phyloP scores from a whole-genome alignment of 2,329 filamentous ascomycete genomes.

The Ophiostoma ips region DNA sequence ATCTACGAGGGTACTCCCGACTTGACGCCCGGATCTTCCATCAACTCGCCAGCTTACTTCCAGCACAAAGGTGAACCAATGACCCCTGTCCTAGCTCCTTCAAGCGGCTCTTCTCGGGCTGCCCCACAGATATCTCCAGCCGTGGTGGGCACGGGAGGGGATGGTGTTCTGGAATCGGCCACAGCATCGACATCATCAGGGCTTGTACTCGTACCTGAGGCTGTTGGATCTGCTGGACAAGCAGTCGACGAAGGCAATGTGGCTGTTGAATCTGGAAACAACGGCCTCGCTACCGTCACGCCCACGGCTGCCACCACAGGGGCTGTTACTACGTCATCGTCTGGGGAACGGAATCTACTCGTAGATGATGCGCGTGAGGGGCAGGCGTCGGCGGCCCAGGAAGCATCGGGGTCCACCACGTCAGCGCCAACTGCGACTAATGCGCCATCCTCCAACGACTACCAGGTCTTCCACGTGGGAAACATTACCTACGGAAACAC shows the following conservation, averaged over 20 bases:
- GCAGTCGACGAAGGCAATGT: too few relatives aligned
- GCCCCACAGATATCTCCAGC: not conserved
- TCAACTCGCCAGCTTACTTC: not conserved
- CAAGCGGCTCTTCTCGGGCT: slow-evolving; percentile 16
- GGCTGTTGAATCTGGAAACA: too few relatives aligned
- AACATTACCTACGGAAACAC: not conserved
- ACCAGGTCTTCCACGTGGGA: not conserved
- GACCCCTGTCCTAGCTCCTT: not conserved
- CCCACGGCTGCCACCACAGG: too few relatives aligned
- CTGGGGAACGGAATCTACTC: not conserved
- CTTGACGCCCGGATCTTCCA: slow-evolving; percentile 1
- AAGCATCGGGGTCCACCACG: not conserved
- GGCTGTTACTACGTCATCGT: too few relatives aligned
- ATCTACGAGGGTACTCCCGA: slow-evolving; percentile 5
- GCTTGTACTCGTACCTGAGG: too few relatives aligned
- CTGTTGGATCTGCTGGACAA: too few relatives aligned
- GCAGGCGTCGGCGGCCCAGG: not conserved
- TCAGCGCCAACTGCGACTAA: not conserved
- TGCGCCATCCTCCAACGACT: not conserved
- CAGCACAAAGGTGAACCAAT: slow-evolving; percentile 1
- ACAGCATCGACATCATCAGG: not conserved
- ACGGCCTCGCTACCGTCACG: too few relatives aligned
- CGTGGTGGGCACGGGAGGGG: too few relatives aligned
- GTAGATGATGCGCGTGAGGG: not conserved
- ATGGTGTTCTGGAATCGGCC: not conserved